A percentile compares a stretch with the other conserved stretches of the same genome.
Conservation (phyloP, 2,329 filamentous ascomycete genomes). For the Pestalotiopsis sp. region DNA sequence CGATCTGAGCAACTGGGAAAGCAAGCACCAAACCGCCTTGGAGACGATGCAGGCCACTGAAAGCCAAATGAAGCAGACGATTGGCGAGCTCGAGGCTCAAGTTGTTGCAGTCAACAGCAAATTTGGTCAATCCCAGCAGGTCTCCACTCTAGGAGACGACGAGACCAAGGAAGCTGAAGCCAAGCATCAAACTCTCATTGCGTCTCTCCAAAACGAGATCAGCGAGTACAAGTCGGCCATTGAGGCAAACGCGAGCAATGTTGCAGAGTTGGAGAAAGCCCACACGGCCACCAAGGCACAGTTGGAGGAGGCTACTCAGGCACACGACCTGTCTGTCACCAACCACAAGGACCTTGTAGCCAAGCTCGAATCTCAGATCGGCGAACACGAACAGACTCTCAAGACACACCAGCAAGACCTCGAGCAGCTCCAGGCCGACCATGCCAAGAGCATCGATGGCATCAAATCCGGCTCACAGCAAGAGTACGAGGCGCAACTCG, state of each 20-base stretch:
- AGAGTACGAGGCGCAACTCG: slow-evolving; percentile 59
- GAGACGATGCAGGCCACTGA: slow-evolving; percentile 74
- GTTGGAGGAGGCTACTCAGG: slow-evolving; percentile 65
- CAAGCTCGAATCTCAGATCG: slow-evolving; percentile 60
- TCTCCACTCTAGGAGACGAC: slow-evolving; percentile 39
- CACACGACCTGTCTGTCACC: slow-evolving; percentile 52
- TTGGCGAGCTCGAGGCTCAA: slow-evolving; percentile 70
- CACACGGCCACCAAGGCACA: slow-evolving; percentile 68
- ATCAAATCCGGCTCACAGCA: slow-evolving; percentile 51
- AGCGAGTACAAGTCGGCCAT: slow-evolving; percentile 80
- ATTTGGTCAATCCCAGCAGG: slow-evolving; percentile 41
- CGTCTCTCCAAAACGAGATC: slow-evolving; percentile 71
- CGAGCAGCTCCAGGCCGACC: slow-evolving; percentile 48
- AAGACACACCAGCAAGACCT: slow-evolving; percentile 55
- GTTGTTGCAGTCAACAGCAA: slow-evolving; percentile 56
- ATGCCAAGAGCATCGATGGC: slow-evolving; percentile 51
- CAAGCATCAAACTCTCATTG: slow-evolving; percentile 62
- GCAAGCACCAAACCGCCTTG: slow-evolving; percentile 72
- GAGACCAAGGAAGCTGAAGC: slow-evolving; percentile 50
- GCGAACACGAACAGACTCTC: slow-evolving; percentile 59
- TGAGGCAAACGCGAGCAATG: slow-evolving; percentile 65
- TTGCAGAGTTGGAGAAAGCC: slow-evolving; percentile 73
- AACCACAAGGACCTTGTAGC: slow-evolving; percentile 53
- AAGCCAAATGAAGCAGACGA: slow-evolving; percentile 69
- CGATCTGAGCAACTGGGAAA: slow-evolving; percentile 75